These are phyloP conservation scores for Ailanthus altissimus DNA, from an alignment of 345 rosid genomes.

Conservation along the genomic window DNA sequence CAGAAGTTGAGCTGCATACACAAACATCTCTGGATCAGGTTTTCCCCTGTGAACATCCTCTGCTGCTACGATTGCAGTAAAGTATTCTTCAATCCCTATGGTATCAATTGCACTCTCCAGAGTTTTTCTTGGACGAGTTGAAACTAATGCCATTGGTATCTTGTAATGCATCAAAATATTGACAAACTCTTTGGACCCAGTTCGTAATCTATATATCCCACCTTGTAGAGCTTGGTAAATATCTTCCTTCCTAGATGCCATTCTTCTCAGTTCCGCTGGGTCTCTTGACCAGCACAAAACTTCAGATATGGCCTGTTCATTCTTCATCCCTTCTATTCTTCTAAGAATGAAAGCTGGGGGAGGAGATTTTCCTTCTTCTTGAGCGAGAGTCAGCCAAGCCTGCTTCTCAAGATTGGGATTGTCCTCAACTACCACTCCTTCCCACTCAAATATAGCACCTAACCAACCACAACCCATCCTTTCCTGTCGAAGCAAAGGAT, in stretches of 20 bases:
- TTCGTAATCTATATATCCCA: conserved; percentile 69
- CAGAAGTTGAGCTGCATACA: conserved; percentile 83
- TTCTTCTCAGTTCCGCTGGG: conserved; percentile 61
- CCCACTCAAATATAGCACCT: conserved; percentile 97
- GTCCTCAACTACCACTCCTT: conserved; percentile 83
- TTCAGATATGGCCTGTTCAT: conserved; percentile 94
- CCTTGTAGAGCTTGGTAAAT: conserved; percentile 78
- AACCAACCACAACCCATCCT: conserved; percentile 99
- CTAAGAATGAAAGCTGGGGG: conserved; percentile 70
- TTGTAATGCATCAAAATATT: conserved; percentile 76
- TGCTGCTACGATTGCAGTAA: conserved; percentile 75
- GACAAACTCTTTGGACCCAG: conserved; percentile 86
- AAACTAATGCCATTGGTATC: conserved; percentile 95
- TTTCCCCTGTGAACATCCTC: conserved; percentile 92
- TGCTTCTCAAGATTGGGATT: conserved; percentile 77
- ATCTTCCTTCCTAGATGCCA: conserved; percentile 87
- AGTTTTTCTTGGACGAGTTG: conserved; percentile 74
- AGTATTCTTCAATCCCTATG: conserved; percentile 62
- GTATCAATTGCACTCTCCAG: conserved; percentile 73
- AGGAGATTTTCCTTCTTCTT: conserved; percentile 88
- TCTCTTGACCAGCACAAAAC: conserved; percentile 98
- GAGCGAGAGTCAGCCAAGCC: conserved; percentile 82
- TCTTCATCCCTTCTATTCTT: conserved; percentile 92
- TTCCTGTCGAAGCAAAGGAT: conserved; percentile 89
- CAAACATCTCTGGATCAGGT: conserved; percentile 95